Evolutionary conservation across 1,284 basidiomycete genomes (phyloP).

Genomic region (Papiliotrema fonsecae): DNA sequence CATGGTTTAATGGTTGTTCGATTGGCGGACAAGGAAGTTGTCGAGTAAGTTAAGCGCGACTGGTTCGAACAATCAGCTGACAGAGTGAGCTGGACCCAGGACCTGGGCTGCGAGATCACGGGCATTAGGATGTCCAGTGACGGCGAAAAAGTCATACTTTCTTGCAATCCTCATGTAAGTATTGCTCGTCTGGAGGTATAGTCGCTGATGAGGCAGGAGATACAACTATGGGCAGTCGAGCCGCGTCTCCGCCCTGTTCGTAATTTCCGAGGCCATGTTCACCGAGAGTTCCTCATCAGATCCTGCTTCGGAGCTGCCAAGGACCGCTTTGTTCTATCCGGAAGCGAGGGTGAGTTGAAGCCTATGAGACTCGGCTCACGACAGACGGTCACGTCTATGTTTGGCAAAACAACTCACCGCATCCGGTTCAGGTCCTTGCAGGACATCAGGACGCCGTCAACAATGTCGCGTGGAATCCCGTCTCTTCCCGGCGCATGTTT

Average conservation of each 20-base stretch:
- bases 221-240: conserved; percentile 78
- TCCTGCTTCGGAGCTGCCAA: conserved; percentile 92
- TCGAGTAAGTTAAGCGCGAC: conserved; percentile 23
- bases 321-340: conserved; percentile 84
- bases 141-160: conserved; percentile 81
- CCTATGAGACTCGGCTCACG: not conserved
- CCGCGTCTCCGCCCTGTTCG: conserved; percentile 61
- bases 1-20: conserved; percentile 32
- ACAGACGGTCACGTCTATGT: conserved; percentile 85
- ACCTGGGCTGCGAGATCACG: conserved; percentile 61
- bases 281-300: conserved; percentile 76
- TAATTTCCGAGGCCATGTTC: conserved; percentile 75
- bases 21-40: conserved; percentile 33
- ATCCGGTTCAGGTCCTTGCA: conserved; percentile 71
- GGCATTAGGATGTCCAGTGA: conserved; percentile 83
- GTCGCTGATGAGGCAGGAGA: conserved; percentile 57
- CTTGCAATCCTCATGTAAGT: conserved; percentile 72
- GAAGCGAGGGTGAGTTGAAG: conserved; percentile 74
- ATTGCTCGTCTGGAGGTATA: conserved; percentile 11
- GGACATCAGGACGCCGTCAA: conserved; percentile 91
- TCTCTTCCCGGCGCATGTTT: conserved; percentile 73
- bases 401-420: conserved; percentile 85
- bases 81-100: conserved; percentile 19
- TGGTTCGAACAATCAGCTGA: not conserved
- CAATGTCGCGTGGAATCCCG: conserved; percentile 91